Conservation (phyloP, 306 rosid species). For the Abrus precatorius region DNA sequence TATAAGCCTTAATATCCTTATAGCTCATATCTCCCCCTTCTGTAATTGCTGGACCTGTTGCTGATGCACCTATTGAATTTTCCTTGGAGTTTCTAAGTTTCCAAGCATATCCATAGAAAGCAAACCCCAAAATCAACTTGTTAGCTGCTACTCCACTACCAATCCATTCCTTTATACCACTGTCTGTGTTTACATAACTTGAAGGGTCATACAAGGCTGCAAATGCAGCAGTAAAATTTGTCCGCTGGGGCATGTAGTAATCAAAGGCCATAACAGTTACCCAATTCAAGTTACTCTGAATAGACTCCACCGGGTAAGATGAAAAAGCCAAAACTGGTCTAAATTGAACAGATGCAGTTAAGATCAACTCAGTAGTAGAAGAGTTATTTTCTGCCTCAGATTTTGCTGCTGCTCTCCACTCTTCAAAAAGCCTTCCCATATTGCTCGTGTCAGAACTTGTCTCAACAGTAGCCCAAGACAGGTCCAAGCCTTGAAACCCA, state of each 20-base stretch:
- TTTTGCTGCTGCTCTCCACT: constrained; percentile 7
- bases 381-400: neutral
- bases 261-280: neutral
- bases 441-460: constrained; percentile 50
- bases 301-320: neutral
- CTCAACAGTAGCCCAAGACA: constrained; percentile 38
- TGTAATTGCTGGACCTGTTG: too few relatives aligned
- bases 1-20: constrained; percentile 28
- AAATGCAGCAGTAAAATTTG: neutral
- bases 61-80: neutral
- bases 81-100: neutral
- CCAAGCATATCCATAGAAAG: constrained; percentile 7
- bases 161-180: neutral
- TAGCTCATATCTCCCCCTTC: constrained; percentile 8
- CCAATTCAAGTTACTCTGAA: neutral
- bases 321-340: neutral
- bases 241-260: neutral
- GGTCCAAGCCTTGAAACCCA: constrained; percentile 56
- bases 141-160: neutral
- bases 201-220: neutral
- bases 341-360: constrained; percentile 2
- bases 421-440: constrained; percentile 34
- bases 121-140: neutral
- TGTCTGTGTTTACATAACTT: neutral
- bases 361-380: neutral